Conservation (phyloP, 2,329 filamentous ascomycete genomes). For the Penicillium sp. region DNA sequence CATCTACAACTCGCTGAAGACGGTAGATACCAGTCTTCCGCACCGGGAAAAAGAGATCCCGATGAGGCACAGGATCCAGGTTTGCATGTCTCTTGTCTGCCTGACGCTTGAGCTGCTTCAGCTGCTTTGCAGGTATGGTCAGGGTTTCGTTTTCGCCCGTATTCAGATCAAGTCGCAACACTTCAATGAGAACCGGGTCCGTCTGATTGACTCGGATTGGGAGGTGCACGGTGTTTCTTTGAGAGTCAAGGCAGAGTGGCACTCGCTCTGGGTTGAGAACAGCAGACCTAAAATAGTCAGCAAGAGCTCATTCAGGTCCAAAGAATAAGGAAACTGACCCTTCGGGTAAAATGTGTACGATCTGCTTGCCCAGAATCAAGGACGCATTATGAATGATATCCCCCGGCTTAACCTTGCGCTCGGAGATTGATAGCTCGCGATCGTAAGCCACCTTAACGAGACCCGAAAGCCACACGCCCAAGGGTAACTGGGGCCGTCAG, state of each 20-base stretch:
- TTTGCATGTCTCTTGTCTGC: conserved; percentile 56
- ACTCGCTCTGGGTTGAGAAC: conserved; percentile 74
- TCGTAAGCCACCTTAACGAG: conserved; percentile 82
- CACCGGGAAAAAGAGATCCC: conserved; percentile 66
- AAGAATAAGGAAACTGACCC: conserved; percentile 51
- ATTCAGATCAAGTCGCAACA: conserved; percentile 81
- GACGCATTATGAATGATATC: conserved; percentile 87
- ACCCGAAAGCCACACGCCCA: conserved; percentile 67
- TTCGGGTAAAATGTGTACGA: conserved; percentile 95
- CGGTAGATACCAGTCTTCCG: conserved; percentile 87
- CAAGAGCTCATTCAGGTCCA: neutral
- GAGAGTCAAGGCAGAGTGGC: conserved; percentile 74
- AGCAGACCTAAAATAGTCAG: conserved; percentile 60
- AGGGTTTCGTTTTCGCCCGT: conserved; percentile 76
- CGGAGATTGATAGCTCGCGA: conserved; percentile 87
- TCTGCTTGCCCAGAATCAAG: conserved; percentile 91
- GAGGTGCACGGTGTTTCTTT: conserved; percentile 59
- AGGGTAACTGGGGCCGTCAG: conserved; percentile 56
- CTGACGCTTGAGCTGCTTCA: conserved; percentile 69
- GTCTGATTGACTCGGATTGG: conserved; percentile 95
- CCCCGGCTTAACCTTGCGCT: conserved; percentile 82
- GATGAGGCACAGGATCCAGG: conserved; percentile 51
- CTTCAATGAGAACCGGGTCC: conserved; percentile 77
- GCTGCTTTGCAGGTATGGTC: conserved; percentile 66
- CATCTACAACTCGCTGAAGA: conserved; percentile 78